phyloP scores from a whole-genome alignment of 305 asterid genomes.

The Fraxinus dipetala region DNA sequence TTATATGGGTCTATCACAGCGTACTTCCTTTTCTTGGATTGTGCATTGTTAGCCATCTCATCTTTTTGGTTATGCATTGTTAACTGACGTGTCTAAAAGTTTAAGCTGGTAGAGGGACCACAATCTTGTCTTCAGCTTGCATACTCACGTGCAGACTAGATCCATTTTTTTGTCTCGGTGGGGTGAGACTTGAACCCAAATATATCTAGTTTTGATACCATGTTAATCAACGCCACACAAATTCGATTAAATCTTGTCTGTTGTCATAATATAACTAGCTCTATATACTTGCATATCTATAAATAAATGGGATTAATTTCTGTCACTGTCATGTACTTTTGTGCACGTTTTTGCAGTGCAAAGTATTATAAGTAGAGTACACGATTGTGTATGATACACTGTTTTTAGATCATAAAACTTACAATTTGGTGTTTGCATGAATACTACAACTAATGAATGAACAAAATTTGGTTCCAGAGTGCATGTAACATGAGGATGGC shows the following conservation, averaged over 20 bases:
- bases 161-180: background rate
- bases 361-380: background rate
- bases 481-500: slow-evolving; percentile 90
- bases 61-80: background rate
- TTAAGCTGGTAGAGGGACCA: background rate
- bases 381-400: background rate
- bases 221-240: background rate
- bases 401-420: background rate
- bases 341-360: background rate
- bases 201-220: background rate
- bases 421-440: slow-evolving; percentile 6
- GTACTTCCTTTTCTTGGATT: background rate
- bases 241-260: background rate
- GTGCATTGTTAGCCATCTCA: background rate
- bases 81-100: background rate
- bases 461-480: slow-evolving; percentile 49
- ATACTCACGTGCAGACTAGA: background rate
- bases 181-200: background rate
- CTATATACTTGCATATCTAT: background rate
- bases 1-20: background rate
- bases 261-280: background rate
- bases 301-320: background rate
- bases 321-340: background rate
- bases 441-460: slow-evolving; percentile 23
- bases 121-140: background rate